A percentile compares a stretch with the other conserved stretches of the same genome.
Conservation (phyloP, 345 rosid genomes). For the Toxicodendron radicans region DNA sequence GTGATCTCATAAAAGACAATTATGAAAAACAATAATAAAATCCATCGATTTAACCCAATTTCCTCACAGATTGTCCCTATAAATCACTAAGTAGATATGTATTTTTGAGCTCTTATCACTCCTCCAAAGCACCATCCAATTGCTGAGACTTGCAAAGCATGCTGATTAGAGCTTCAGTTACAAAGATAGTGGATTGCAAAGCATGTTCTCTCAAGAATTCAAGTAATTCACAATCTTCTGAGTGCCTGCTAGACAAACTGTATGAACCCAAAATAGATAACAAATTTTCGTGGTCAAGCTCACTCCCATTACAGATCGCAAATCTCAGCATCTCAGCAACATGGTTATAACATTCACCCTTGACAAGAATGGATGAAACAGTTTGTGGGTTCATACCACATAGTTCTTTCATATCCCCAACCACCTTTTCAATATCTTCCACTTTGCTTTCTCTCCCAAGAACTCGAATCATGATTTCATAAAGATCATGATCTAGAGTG, state of each 20-base stretch:
- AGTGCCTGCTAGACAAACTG: constrained; percentile 70
- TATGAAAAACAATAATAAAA: too few species aligned
- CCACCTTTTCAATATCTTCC: constrained; percentile 60
- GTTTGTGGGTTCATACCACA: constrained; percentile 60
- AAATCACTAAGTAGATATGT: too few species aligned
- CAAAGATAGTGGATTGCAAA: constrained; percentile 45
- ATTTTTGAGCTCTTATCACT: too few species aligned
- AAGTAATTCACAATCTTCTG: constrained; percentile 82
- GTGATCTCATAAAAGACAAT: too few species aligned
- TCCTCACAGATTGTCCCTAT: too few species aligned
- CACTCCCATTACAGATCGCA: constrained; percentile 53
- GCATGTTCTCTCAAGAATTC: constrained; percentile 59
- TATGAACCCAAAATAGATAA: constrained; percentile 73
- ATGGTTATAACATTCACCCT: constrained; percentile 77
- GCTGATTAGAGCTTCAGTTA: constrained; percentile 69
- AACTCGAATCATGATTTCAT: constrained; percentile 51
- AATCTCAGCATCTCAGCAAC: constrained; percentile 68
- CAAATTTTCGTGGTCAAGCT: constrained; percentile 56
- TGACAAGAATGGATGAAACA: constrained; percentile 74
- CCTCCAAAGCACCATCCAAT: constrained; percentile 62
- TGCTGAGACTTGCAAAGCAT: constrained; percentile 70
- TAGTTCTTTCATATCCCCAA: constrained; percentile 70
- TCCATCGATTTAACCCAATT: too few species aligned
- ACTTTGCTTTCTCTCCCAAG: constrained; percentile 53
- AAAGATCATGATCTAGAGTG: constrained; percentile 54